Base-by-base conservation (phyloP, 2,329 filamentous ascomycete genomes). In the Hypoxylon sp. region DNA sequence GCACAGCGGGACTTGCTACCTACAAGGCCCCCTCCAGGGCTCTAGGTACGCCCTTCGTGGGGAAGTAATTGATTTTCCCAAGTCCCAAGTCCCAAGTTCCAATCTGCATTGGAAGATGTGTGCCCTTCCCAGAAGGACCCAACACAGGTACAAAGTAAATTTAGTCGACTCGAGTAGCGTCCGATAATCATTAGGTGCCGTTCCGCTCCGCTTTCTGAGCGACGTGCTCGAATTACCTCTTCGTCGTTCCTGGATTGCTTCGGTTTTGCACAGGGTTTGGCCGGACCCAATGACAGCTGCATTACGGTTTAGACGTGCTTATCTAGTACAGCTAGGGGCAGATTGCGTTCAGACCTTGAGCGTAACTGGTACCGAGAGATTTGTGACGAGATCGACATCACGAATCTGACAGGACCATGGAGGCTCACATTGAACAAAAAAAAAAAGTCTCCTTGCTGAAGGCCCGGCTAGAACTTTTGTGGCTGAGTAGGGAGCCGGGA, bases 401-500 rank as follows among this genome's bases (percentile, higher is more conserved):
- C 66, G 57, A 64, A 71, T 72, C 71, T 71, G 61, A 69, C 46
- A 68, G 60, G 62, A 58, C 67, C 61, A 65, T 63, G 66, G 64
- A 71, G 70, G 69, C 66, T 69, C 66, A 59, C 61, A 63, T 69
- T 63, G 61, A 40, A 68, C 59, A 66, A 51, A 64, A 55, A 20
- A 55, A 20, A 61, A 48, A 48, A 56, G 40, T 64, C 66, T 72
- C 53, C 72, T 67, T 64, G 71, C 55, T 60, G 44, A 66, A 75
- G 75, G 59, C 75, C 64, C 68, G 76, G 72, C 76, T 70, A 77
- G 76, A 77, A 68, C 73, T 31, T 76, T 75, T 78, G 76, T 77
- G 76, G 76, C 76, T 77, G 76, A 72, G 75, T 65, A 62, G 61
- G 63, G 48, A 60, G 51, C 60, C 67, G 56, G 58, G 64, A 66